Percentiles rank a stretch among this genome's conserved stretches.
Evolutionary conservation across 345 rosid genomes (phyloP).

Genomic region (Brassica cretica): DNA sequence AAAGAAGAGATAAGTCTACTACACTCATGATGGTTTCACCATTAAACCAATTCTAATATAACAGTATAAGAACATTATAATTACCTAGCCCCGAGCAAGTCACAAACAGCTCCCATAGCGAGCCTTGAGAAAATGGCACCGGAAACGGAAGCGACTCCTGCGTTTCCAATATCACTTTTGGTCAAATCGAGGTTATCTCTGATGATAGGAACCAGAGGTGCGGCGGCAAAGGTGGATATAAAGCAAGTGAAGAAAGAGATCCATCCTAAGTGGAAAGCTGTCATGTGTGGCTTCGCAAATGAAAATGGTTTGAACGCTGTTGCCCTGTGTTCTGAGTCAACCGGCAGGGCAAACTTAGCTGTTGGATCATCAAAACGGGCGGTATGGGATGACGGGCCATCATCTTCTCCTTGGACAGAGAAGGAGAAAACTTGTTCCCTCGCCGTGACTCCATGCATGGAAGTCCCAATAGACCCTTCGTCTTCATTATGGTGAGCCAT

Average conservation of each 20-base stretch:
- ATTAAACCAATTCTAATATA: neutral
- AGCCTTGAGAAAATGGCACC: slow-evolving; percentile 84
- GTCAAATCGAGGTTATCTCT: slow-evolving; percentile 73
- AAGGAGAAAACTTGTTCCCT: slow-evolving; percentile 63
- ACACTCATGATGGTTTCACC: neutral
- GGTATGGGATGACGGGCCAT: slow-evolving; percentile 8
- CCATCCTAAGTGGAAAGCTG: slow-evolving; percentile 86
- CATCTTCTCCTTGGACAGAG: slow-evolving; percentile 35
- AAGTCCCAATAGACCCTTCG: slow-evolving; percentile 43
- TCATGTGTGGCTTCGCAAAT: slow-evolving; percentile 78
- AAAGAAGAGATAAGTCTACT: neutral
- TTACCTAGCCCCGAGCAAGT: slow-evolving; percentile 57
- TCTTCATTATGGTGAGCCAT: slow-evolving; percentile 37
- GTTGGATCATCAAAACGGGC: slow-evolving; percentile 32
- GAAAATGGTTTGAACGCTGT: slow-evolving; percentile 63
- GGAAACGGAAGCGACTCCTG: slow-evolving; percentile 83
- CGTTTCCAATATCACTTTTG: slow-evolving; percentile 70
- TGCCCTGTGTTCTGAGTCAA: slow-evolving; percentile 85
- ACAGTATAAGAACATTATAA: neutral
- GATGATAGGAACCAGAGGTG: slow-evolving; percentile 79
- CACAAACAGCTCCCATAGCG: slow-evolving; percentile 80
- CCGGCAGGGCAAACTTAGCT: slow-evolving; percentile 65
- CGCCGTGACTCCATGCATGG: slow-evolving; percentile 69
- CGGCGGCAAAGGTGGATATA: slow-evolving; percentile 83
- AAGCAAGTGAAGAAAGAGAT: slow-evolving; percentile 88